Evolutionary conservation across 2,329 filamentous ascomycete genomes (phyloP).

Genomic region (Fonsecaea nubica): DNA sequence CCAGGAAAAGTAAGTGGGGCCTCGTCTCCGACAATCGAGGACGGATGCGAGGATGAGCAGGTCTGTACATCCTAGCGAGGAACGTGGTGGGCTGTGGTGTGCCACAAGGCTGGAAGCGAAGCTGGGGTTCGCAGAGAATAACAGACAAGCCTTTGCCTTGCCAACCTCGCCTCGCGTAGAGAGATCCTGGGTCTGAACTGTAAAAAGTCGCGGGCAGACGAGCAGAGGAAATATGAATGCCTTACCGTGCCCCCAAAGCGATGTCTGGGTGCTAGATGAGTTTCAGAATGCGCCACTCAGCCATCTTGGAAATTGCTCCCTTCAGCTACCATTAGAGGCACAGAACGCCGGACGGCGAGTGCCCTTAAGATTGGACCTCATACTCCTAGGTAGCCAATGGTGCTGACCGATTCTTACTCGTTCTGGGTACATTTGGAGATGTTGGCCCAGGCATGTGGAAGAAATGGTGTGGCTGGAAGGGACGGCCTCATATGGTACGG

Average conservation of each 20-base stretch:
- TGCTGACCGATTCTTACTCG: background rate
- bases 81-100: background rate
- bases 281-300: slow-evolving; percentile 1
- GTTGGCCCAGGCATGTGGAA: background rate
- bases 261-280: background rate
- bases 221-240: background rate
- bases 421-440: background rate
- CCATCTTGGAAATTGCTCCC: background rate
- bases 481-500: background rate
- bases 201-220: background rate
- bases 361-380: background rate
- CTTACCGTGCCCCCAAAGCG: background rate
- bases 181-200: background rate
- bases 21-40: background rate
- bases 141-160: background rate
- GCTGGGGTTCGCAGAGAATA: background rate
- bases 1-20: background rate
- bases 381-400: too few species aligned
- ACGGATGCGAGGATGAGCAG: background rate
- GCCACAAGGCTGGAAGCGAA: background rate
- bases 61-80: background rate
- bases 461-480: background rate
- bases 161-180: background rate
- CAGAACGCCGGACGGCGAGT: background rate
- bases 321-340: background rate